These are phyloP conservation scores for Penicillium fimorum DNA, from an alignment of 495 filamentous ascomycete genomes.

Conservation along the genomic window DNA sequence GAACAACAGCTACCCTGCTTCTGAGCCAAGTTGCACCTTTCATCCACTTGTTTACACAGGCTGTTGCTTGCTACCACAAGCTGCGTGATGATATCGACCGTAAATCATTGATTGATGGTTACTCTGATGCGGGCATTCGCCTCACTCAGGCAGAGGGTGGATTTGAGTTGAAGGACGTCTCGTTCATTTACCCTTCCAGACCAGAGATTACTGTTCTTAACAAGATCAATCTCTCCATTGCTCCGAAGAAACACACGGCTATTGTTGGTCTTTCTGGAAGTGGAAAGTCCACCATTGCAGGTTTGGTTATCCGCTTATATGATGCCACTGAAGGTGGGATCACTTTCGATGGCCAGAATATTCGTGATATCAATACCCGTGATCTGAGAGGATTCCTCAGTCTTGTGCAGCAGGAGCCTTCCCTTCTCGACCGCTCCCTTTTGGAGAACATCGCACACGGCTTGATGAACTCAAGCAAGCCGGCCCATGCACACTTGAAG, in stretches of 20 bases:
- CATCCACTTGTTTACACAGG: slow-evolving; percentile 56
- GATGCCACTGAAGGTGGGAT: slow-evolving; percentile 47
- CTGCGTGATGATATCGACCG: slow-evolving; percentile 53
- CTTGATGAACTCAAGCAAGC: slow-evolving; percentile 55
- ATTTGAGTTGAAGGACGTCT: slow-evolving; percentile 54
- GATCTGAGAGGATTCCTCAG: slow-evolving; percentile 56
- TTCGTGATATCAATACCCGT: slow-evolving; percentile 56
- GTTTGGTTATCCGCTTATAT: slow-evolving; percentile 53
- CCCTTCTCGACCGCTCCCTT: slow-evolving; percentile 62
- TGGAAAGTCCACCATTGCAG: slow-evolving; percentile 69
- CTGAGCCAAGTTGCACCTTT: slow-evolving; percentile 65
- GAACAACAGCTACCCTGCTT: slow-evolving; percentile 53
- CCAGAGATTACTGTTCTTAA: slow-evolving; percentile 54
- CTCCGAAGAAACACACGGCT: slow-evolving; percentile 58
- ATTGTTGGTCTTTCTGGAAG: slow-evolving; percentile 69
- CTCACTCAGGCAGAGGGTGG: slow-evolving; percentile 38
- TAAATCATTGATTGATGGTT: slow-evolving; percentile 48
- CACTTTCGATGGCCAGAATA: slow-evolving; percentile 50
- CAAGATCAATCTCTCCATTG: slow-evolving; percentile 52
- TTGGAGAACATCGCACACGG: slow-evolving; percentile 69
- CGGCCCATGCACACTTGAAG: slow-evolving; percentile 43
- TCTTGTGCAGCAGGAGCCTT: slow-evolving; percentile 67
- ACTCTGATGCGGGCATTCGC: slow-evolving; percentile 33
- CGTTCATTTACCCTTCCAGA: slow-evolving; percentile 62
- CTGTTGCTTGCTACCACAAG: slow-evolving; percentile 53